Conservation (phyloP, 2,329 filamentous ascomycete species). For the Phoma sp. region DNA sequence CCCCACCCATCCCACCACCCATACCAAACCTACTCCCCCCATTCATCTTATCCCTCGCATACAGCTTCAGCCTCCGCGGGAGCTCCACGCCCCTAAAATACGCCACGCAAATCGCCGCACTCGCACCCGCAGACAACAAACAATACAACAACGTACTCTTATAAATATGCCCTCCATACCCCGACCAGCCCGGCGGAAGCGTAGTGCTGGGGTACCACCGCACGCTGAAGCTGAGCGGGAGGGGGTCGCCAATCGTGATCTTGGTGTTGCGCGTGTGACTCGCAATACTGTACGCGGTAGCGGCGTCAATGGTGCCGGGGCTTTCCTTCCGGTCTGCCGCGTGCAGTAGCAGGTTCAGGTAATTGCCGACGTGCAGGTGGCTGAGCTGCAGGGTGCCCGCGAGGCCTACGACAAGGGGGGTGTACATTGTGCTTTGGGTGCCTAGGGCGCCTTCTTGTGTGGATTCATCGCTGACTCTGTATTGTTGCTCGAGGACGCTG, state of each 20-base stretch:
- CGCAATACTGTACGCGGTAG: conserved; percentile 84
- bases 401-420: conserved; percentile 86
- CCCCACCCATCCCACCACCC: conserved; percentile 38
- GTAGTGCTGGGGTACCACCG: conserved; percentile 83
- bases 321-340: conserved; percentile 60
- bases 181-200: conserved; percentile 66
- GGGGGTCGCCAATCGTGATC: conserved; percentile 84
- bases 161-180: conserved; percentile 60
- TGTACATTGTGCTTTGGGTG: conserved; percentile 59
- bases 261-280: conserved; percentile 64
- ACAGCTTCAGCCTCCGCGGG: conserved; percentile 60
- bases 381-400: conserved; percentile 87
- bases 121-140: conserved; percentile 55
- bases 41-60: conserved; percentile 61
- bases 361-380: conserved; percentile 85
- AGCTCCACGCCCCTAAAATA: conserved; percentile 63
- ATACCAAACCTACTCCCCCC: conserved; percentile 48
- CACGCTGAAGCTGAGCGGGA: conserved; percentile 81
- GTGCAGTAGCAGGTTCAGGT: conserved; percentile 87
- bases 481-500: conserved; percentile 42
- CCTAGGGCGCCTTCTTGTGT: conserved; percentile 48
- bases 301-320: conserved; percentile 84
- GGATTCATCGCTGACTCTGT: conserved; percentile 49
- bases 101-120: conserved; percentile 59
- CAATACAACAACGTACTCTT: conserved; percentile 60